Evolutionary conservation across 805 yeast species (phyloP).

Genomic region (Ogataea paradorogensis): DNA sequence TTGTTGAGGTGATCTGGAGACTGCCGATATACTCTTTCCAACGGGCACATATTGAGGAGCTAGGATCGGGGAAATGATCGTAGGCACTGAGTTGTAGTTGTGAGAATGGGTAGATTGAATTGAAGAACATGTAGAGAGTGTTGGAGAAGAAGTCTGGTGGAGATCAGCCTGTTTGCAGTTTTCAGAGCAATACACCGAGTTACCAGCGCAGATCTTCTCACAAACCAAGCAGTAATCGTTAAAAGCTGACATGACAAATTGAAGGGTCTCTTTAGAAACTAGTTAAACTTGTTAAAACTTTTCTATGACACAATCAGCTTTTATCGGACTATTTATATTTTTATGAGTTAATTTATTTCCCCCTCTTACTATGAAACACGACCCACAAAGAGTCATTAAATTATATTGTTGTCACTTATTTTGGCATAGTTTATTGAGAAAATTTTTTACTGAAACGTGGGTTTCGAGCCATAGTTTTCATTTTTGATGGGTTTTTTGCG

Average conservation of each 20-base stretch:
- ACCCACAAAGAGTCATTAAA: conserved; percentile 6
- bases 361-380: conserved; percentile 4
- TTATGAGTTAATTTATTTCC: conserved; percentile 5
- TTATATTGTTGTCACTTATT: conserved; percentile 10
- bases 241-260: conserved; percentile 37
- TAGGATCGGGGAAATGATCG: conserved; percentile 30
- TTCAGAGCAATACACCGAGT: conserved; percentile 35
- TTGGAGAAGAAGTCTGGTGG: conserved; percentile 23
- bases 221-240: conserved; percentile 37
- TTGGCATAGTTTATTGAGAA: background rate
- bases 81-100: conserved; percentile 12
- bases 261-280: background rate
- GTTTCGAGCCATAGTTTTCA: conserved; percentile 1
- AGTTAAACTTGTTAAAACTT: too few species aligned
- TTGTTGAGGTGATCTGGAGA: conserved; percentile 24
- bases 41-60: conserved; percentile 26
- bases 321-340: conserved; percentile 10
- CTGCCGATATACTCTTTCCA: background rate
- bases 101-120: conserved; percentile 13
- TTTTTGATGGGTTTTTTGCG: conserved; percentile 1
- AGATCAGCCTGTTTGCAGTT: conserved; percentile 28
- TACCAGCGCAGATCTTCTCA: conserved; percentile 32
- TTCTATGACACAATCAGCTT: background rate
- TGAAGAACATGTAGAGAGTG: conserved; percentile 23
- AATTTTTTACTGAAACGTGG: conserved; percentile 5